Evolutionary conservation across 164 flowering plant species (phyloP), one percentile per base, ranked within the genome.

Genomic region (Tetrastigma voinierianum): DNA sequence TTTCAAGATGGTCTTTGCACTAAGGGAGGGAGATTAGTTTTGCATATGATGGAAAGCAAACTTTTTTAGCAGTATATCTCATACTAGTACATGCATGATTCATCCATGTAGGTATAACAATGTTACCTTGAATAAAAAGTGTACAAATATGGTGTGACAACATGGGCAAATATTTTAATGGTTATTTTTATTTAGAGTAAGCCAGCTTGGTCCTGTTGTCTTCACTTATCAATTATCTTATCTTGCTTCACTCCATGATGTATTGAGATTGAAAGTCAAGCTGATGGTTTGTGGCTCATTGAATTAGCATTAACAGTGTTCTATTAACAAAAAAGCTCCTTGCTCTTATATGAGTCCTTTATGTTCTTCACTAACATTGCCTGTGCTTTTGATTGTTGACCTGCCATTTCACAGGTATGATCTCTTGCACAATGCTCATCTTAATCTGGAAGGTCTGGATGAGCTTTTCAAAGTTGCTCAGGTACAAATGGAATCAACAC

Each of bases 401-500:
- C 9, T 74, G 20, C 48, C 43, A n/a, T 46, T 67, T 78, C 51
- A 71, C 82, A 96, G 99, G 68, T 96, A 96, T 79, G 99, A 96
- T 75, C 93, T 89, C 70, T 79, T 96, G 78, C 99, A 96, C 78
- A 96, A 96, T 84, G 84, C 93, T 54, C 99, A 96, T 77, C 93
- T 96, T 63, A 88, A 90, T 73, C 82, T 96, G 13, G 90, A 85
- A 72, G 95, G 97, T 45, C 62, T 96, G 80, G 88, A 86, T 72
- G 93, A 89, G 67, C 96, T 96, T 64, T 96, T 96, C 80, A 89
- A 87, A 77, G 96, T 96, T 82, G 96, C 98, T 76, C 97, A 96
- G 98, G 99, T 91, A 77, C 51, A 40, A 24, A 64, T 2, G 13
- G 67, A 15, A 59, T 53, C 72, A 58, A 49, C 14, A 14, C 32